phyloP scores from a whole-genome alignment of 1,284 basidiomycete species.

The Volvariella volvacea region DNA sequence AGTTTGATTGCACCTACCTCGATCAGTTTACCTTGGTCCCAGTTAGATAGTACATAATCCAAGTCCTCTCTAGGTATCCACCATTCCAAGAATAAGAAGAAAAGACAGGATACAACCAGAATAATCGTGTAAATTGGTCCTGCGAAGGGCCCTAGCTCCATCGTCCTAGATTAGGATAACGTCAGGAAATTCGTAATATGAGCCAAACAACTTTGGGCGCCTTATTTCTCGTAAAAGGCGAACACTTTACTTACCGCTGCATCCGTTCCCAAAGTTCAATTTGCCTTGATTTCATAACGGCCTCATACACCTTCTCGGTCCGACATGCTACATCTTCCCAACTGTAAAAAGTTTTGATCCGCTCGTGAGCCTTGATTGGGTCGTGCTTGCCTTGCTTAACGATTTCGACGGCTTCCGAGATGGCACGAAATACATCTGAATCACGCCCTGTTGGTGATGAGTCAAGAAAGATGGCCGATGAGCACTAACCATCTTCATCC shows the following conservation, averaged over 20 bases:
- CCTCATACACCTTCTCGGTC: conserved; percentile 79
- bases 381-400: conserved; percentile 71
- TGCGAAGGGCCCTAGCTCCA: conserved; percentile 64
- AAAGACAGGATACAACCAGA: conserved; percentile 73
- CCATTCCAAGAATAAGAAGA: conserved; percentile 74
- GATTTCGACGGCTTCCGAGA: conserved; percentile 73
- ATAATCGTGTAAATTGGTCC: conserved; percentile 79
- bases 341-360: conserved; percentile 79
- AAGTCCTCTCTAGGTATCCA: conserved; percentile 63
- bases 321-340: conserved; percentile 81
- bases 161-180: conserved; percentile 40
- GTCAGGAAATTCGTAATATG: conserved; percentile 2
- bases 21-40: conserved; percentile 14
- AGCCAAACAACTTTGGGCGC: no score
- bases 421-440: conserved; percentile 79
- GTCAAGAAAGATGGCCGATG: not conserved
- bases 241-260: conserved; percentile 39
- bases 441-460: not conserved
- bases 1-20: no score
- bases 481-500: conserved; percentile 64
- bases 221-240: no score
- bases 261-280: conserved; percentile 69
- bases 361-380: conserved; percentile 70
- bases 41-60: conserved; percentile 51
- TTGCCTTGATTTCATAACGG: conserved; percentile 54